Conservation (phyloP, 1,284 basidiomycete species). For the Sanguinoderma infundibulare region DNA sequence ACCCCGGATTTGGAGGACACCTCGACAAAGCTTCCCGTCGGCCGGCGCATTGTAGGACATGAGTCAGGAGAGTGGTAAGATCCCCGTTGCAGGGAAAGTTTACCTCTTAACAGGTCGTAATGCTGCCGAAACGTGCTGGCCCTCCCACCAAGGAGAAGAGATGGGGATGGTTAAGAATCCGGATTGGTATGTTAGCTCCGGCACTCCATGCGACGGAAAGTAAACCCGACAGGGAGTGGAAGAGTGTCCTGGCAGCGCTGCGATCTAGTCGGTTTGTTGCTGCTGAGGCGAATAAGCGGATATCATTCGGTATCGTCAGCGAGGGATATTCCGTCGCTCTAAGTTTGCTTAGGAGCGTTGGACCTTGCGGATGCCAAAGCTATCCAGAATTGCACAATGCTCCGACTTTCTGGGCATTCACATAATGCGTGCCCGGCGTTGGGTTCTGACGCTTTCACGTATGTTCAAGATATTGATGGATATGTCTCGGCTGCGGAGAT, state of each 20-base stretch:
- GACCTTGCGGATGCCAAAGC: not conserved
- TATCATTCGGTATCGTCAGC: not conserved
- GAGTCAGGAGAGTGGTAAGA: slow-evolving; percentile 3
- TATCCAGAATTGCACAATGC: not conserved
- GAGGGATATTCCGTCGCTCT: not conserved
- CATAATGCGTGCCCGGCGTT: not conserved
- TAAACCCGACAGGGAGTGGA: not conserved
- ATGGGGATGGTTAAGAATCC: not conserved
- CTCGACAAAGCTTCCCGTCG: not conserved
- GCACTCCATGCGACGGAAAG: not conserved
- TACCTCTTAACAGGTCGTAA: not conserved
- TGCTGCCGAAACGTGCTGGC: not conserved
- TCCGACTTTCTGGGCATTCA: not conserved
- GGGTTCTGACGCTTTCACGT: not conserved
- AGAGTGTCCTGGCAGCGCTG: not conserved
- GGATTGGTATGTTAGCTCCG: not conserved
- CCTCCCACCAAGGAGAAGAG: not conserved
- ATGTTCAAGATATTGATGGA: not conserved
- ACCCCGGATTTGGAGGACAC: slow-evolving; percentile 4
- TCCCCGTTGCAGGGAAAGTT: not conserved
- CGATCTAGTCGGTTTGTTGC: not conserved
- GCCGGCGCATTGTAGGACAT: slow-evolving; percentile 10
- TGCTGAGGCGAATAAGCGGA: not conserved
- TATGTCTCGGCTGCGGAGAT: slow-evolving; percentile 14
- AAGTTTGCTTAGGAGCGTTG: not conserved